Conservation (phyloP, 2,329 filamentous ascomycete species). For the Fusarium sacchari region DNA sequence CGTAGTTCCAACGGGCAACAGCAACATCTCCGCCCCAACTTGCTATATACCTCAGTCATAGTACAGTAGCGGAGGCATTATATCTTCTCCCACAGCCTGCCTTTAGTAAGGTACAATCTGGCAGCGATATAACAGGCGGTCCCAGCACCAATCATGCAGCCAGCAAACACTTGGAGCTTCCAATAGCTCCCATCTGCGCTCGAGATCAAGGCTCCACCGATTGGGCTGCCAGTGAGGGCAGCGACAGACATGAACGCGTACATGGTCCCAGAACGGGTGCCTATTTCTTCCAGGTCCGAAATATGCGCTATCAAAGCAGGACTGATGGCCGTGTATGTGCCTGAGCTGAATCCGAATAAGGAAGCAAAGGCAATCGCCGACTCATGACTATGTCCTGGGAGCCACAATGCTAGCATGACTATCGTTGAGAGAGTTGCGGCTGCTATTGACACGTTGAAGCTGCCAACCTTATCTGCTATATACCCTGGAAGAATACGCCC, state of each 20-base stretch:
- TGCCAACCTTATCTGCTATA: background rate
- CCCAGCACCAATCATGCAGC: background rate
- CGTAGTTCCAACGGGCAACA: too few species aligned
- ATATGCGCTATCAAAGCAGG: background rate
- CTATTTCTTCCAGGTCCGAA: background rate
- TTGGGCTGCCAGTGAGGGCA: background rate
- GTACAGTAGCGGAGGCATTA: rapidly evolving
- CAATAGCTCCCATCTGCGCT: background rate
- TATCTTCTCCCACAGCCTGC: background rate
- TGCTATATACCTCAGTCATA: background rate
- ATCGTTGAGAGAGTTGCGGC: background rate
- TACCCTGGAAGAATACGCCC: background rate
- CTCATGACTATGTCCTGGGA: background rate
- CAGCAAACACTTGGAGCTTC: background rate
- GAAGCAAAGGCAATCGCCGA: background rate
- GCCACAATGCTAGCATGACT: background rate
- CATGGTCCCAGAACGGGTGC: background rate
- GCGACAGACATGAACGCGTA: background rate
- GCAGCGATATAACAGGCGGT: background rate
- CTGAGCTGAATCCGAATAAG: background rate
- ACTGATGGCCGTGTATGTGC: background rate
- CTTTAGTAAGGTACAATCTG: background rate
- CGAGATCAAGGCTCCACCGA: background rate
- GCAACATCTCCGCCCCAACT: background rate
- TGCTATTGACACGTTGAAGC: background rate